Evolutionary conservation across 345 rosid species (phyloP), one percentile per base, ranked within the genome.

Genomic region (Isatis tinctoria): DNA sequence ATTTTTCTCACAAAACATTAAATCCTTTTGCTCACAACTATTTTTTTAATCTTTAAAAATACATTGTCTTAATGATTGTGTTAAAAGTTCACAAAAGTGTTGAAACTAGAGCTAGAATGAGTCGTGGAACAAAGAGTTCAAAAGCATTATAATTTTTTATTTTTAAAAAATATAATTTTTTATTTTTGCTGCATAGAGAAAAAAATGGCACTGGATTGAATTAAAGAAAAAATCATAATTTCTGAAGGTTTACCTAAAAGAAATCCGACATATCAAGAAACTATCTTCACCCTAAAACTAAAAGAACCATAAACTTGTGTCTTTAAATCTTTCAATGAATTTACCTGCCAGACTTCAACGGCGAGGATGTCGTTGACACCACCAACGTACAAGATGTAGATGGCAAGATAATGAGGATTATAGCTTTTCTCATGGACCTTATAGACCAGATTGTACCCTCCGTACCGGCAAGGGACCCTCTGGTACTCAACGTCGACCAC

Each of bases 401-500:
- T 27, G 28, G 98, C 96, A 44, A 94, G 74, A 87, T 94, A 88
- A 32, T 81, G 66, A 5, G 89, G 88, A 78, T 64, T 74, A 44
- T 26, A 84, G 88, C 97, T 94, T 32, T 77, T 73, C 70, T 90
- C 97, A 48, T 87, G 88, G 72, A 94, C 80, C 82, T 86, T 94
- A 66, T 76, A 51, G 84, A 79, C 48, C 41, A 88, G 66, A 47
- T 88, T 85, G 75, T 79, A 73, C 4, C 85, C 81, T 4, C 69
- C 7, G 76, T 82, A 90, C 9, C 18, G 67, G 81, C 97, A 94
- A 11, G 97, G 82, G 51, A 88, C 56, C 73, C 97, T 81, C 49
- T 82, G 80, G 82, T 81, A 94, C 74, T 94, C 93, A 0, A 94
- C 71, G 3, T 85, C 87, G 3, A 91, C 96, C n/a, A 90, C 97